Evolutionary conservation across 2,329 filamentous ascomycete genomes (phyloP).

Genomic region (Aspergillus persii): DNA sequence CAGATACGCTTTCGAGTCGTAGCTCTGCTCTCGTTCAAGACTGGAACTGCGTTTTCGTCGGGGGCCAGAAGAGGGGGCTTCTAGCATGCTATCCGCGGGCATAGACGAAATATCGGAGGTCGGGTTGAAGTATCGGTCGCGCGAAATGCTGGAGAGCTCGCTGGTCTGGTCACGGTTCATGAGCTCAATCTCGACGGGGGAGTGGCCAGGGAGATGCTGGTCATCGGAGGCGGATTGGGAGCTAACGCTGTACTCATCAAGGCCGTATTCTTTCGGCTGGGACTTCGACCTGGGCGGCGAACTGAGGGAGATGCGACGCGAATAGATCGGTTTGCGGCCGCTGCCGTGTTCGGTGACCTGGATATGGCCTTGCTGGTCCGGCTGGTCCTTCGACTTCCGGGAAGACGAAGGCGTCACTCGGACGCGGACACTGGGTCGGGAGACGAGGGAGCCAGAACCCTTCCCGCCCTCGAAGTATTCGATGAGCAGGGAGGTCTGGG

Average conservation of each 20-base stretch:
- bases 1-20: constrained; percentile 47
- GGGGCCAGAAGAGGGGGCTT: constrained; percentile 50
- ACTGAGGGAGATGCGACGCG: constrained; percentile 64
- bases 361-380: constrained; percentile 64
- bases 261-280: constrained; percentile 30
- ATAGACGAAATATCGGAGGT: constrained; percentile 86
- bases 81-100: constrained; percentile 69
- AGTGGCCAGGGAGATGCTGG: constrained; percentile 63
- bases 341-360: constrained; percentile 81
- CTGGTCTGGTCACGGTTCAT: constrained; percentile 63
- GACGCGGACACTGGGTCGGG: constrained; percentile 78
- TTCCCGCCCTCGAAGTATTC: constrained; percentile 89
- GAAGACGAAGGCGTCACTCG: constrained; percentile 72
- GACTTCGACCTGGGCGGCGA: constrained; percentile 40
- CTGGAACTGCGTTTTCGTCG: constrained; percentile 52
- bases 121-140: constrained; percentile 63
- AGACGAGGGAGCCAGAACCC: constrained; percentile 53
- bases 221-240: constrained; percentile 78
- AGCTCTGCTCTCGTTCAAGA: constrained; percentile 40
- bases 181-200: constrained; percentile 88
- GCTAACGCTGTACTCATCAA: constrained; percentile 64
- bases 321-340: constrained; percentile 68
- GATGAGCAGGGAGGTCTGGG: constrained; percentile 87
- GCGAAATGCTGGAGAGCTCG: constrained; percentile 62
- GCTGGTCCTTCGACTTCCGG: constrained; percentile 50